These are phyloP conservation scores for Aspergillus japonicus DNA, from an alignment of 2,329 filamentous ascomycete genomes.

Conservation along the genomic window DNA sequence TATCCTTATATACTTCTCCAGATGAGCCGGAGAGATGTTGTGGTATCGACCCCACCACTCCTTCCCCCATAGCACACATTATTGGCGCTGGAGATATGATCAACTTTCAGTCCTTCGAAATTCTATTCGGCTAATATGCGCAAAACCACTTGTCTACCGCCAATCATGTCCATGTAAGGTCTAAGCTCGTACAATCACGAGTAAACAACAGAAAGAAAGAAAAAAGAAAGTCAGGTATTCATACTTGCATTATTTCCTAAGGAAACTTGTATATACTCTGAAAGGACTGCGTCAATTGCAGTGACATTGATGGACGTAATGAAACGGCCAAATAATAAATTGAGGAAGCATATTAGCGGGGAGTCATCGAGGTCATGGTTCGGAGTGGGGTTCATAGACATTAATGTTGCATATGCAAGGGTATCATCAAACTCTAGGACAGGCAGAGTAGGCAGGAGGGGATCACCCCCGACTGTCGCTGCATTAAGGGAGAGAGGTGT, in stretches of 20 bases:
- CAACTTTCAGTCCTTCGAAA: too few species aligned
- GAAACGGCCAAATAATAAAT: neutral
- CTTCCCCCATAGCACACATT: too few species aligned
- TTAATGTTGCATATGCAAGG: conserved; percentile 2
- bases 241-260: neutral
- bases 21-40: too few species aligned
- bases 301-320: neutral
- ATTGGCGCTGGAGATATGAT: too few species aligned
- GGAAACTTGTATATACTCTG: neutral
- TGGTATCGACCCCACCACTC: too few species aligned
- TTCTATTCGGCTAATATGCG: too few species aligned
- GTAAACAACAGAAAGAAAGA: neutral
- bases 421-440: conserved; percentile 11
- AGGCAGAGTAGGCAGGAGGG: neutral
- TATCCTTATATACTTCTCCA: neutral
- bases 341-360: conserved; percentile 1
- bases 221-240: too few species aligned
- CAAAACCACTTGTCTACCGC: neutral
- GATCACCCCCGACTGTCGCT: neutral
- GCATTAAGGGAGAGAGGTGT: conserved; percentile 15
- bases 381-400: neutral
- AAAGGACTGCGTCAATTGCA: neutral
- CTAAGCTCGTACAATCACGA: neutral
- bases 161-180: neutral
- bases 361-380: neutral